Conservation (phyloP, 306 rosid genomes). For the Cicer cuneatum region DNA sequence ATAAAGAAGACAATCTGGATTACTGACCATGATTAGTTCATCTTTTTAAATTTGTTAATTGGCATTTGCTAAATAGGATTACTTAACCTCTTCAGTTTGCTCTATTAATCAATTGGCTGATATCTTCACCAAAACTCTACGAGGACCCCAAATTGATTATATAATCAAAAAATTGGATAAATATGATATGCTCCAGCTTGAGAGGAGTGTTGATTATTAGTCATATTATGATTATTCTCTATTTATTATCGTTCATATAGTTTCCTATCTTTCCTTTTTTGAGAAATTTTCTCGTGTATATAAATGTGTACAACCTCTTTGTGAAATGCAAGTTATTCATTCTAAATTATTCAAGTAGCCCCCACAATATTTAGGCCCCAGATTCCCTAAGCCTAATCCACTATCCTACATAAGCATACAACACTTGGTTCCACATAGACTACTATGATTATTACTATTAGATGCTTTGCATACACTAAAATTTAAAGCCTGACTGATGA, state of each 20-base stretch:
- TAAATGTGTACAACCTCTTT: not conserved
- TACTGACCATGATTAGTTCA: not conserved
- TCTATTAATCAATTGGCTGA: not conserved
- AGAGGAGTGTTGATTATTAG: not conserved
- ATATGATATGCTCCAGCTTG: not conserved
- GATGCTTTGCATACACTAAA: not conserved
- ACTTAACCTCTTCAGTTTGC: not conserved
- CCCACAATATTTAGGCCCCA: not conserved
- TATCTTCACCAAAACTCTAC: not conserved
- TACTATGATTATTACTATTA: not conserved
- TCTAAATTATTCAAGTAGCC: not conserved
- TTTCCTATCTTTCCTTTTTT: not conserved
- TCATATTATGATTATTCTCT: not conserved
- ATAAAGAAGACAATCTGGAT: not conserved
- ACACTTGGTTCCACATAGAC: not conserved
- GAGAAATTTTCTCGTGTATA: not conserved
- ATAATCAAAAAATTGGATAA: not conserved
- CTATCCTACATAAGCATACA: not conserved
- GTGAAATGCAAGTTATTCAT: constrained; percentile 4
- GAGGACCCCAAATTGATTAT: not conserved
- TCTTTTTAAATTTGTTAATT: not conserved
- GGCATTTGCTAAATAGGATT: not conserved
- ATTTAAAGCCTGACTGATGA: not conserved
- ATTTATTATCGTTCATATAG: not conserved
- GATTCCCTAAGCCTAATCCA: constrained; percentile 2